phyloP scores from a whole-genome alignment of 2,329 filamentous ascomycete genomes.

The Colletotrichum sp. region DNA sequence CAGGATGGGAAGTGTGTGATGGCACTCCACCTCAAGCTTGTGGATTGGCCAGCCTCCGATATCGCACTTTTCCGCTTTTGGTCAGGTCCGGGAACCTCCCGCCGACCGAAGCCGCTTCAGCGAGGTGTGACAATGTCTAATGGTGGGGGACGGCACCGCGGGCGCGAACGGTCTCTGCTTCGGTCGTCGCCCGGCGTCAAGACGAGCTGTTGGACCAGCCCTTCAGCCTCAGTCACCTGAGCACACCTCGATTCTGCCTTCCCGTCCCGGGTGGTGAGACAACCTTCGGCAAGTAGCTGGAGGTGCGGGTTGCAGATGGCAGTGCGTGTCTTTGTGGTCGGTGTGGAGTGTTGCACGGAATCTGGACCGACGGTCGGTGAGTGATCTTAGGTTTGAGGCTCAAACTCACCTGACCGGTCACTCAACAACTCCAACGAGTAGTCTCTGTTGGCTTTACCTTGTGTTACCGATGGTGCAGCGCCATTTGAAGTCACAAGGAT shows the following conservation, averaged over 20 bases:
- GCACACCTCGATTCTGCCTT: neutral
- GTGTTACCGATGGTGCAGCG: neutral
- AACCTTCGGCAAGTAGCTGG: neutral
- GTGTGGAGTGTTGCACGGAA: conserved; percentile 3
- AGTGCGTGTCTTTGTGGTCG: neutral
- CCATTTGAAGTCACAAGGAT: conserved; percentile 2
- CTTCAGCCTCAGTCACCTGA: conserved; percentile 13
- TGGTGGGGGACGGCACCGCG: neutral
- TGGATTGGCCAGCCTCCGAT: conserved; percentile 9
- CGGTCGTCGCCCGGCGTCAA: conserved; percentile 8
- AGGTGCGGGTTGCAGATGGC: neutral
- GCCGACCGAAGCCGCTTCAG: conserved; percentile 11
- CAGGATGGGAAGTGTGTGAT: neutral
- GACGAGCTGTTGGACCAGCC: neutral
- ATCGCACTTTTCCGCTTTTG: conserved; percentile 16
- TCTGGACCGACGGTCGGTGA: conserved; percentile 6
- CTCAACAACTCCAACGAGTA: neutral
- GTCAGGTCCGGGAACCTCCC: neutral
- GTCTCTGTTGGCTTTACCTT: neutral
- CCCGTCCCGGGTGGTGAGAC: neutral
- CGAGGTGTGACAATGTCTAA: conserved; percentile 11
- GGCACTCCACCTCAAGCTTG: neutral
- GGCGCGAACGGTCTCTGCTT: conserved; percentile 14
- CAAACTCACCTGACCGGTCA: conserved; percentile 13
- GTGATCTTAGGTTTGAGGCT: conserved; percentile 5